Evolutionary conservation across 2,329 filamentous ascomycete species (phyloP).

Genomic region (Pyricularia sp.): DNA sequence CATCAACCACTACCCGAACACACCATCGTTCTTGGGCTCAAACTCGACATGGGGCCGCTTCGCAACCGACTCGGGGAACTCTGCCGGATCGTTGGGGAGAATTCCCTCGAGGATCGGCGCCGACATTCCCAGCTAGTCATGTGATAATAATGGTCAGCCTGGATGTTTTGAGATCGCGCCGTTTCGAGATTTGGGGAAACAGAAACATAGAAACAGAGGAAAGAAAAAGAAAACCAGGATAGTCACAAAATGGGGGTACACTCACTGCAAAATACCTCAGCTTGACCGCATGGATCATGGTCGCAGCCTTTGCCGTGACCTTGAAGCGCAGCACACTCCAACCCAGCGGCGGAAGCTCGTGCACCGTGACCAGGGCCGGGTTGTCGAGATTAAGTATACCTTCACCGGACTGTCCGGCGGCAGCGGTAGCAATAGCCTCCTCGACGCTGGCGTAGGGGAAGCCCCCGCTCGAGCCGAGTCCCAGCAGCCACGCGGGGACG

Average conservation of each 20-base stretch:
- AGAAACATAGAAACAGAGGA: no score
- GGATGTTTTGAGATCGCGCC: neutral
- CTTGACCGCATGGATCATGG: neutral
- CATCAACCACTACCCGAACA: neutral
- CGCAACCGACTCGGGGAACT: neutral
- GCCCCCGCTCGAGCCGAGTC: neutral
- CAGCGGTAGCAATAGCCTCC: neutral
- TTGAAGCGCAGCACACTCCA: slow-evolving; percentile 1
- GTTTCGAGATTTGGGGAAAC: no score
- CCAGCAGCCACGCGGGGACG: neutral
- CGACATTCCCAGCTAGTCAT: neutral
- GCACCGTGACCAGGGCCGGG: neutral
- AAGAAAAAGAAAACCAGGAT: no score
- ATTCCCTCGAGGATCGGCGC: neutral
- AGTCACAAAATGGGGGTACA: no score
- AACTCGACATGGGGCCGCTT: neutral
- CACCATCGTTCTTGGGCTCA: neutral
- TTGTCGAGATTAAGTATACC: neutral
- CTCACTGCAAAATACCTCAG: neutral
- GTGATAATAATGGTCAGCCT: neutral
- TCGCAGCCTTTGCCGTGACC: neutral
- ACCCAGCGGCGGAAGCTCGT: neutral
- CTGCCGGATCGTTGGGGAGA: neutral
- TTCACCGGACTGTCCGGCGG: neutral
- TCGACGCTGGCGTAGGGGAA: neutral